phyloP scores from a whole-genome alignment of 441 rosid genomes.

The Hura crepitans region DNA sequence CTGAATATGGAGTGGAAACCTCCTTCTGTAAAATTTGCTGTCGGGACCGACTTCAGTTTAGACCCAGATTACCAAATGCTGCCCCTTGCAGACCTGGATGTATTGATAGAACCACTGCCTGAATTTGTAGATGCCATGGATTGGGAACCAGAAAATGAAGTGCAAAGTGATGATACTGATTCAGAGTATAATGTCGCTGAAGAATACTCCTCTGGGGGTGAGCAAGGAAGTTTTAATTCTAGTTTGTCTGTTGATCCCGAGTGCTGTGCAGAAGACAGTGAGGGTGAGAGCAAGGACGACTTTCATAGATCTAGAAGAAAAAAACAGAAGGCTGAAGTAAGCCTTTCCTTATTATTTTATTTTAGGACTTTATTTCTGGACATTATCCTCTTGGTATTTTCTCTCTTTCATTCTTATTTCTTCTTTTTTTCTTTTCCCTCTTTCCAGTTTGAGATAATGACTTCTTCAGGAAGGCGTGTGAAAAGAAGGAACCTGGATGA shows the following conservation, averaged over 20 bases:
- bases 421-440: background rate
- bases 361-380: slow-evolving; percentile 9
- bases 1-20: slow-evolving; percentile 93
- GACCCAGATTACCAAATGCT: slow-evolving; percentile 79
- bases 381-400: slow-evolving; percentile 14
- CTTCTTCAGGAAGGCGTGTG: slow-evolving; percentile 94
- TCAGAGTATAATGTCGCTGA: slow-evolving; percentile 91
- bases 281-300: slow-evolving; percentile 53
- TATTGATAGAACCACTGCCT: slow-evolving; percentile 69
- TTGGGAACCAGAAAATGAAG: slow-evolving; percentile 86
- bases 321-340: slow-evolving; percentile 67
- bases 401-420: too few species aligned
- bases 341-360: slow-evolving; percentile 20
- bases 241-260: slow-evolving; percentile 56
- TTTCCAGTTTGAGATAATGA: slow-evolving; percentile 66
- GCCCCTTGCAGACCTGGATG: slow-evolving; percentile 85
- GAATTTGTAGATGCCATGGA: slow-evolving; percentile 79
- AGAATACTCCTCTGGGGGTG: slow-evolving; percentile 68
- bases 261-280: slow-evolving; percentile 63
- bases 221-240: slow-evolving; percentile 61
- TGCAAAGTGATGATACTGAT: slow-evolving; percentile 82
- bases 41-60: slow-evolving; percentile 86
- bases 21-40: slow-evolving; percentile 60
- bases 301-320: slow-evolving; percentile 71
- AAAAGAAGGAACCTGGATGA: slow-evolving; percentile 83